Conservation (phyloP, 257 asterid genomes). For the Petunia axillaris region DNA sequence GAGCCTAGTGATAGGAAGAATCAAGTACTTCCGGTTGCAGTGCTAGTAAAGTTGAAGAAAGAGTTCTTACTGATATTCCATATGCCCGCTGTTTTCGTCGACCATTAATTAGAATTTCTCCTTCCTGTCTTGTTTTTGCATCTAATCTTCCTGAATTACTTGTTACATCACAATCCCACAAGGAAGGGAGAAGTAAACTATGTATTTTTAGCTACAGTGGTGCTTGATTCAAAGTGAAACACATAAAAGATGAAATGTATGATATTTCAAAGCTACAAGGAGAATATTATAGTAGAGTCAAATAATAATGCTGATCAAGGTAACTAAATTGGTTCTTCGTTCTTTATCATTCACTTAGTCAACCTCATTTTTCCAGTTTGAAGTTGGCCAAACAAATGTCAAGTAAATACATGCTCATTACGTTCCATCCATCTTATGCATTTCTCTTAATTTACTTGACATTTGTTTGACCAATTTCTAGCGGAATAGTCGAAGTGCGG, state of each 20-base stretch:
- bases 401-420: too few relatives aligned
- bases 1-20: neutral
- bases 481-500: too few relatives aligned
- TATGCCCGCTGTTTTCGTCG: slow-evolving; percentile 50
- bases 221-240: too few relatives aligned
- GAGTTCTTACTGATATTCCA: slow-evolving; percentile 56
- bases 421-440: too few relatives aligned
- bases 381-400: too few relatives aligned
- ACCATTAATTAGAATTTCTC: slow-evolving; percentile 58
- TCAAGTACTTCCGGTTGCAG: neutral
- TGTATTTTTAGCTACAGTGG: too few relatives aligned
- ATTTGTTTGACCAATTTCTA: too few relatives aligned
- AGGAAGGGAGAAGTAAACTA: too few relatives aligned
- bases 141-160: slow-evolving; percentile 50
- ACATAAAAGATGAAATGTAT: neutral
- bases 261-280: neutral
- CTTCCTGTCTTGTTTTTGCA: slow-evolving; percentile 45
- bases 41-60: neutral
- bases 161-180: too few relatives aligned
- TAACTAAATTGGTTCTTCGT: neutral
- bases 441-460: too few relatives aligned
- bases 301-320: neutral
- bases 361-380: too few relatives aligned
- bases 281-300: neutral
- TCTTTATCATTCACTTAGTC: too few relatives aligned